Evolutionary conservation across 106 monocot species (phyloP).

Genomic region (Dioscorea alata): DNA sequence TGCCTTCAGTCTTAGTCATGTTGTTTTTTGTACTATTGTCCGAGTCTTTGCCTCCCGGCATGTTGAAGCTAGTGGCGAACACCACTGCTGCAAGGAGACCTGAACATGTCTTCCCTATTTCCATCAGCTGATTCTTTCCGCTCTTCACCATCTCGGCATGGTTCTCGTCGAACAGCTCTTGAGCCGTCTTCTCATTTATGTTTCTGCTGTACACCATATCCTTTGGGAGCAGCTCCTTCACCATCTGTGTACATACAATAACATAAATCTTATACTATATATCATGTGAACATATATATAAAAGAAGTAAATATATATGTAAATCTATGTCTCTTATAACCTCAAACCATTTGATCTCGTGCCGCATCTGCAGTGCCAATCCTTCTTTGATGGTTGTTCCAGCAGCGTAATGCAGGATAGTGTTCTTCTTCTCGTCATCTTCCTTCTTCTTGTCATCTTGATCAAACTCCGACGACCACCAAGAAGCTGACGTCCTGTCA

Average conservation of each 20-base stretch:
- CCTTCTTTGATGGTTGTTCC: neutral
- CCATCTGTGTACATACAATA: slow-evolving; percentile 4
- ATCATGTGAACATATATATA: no score
- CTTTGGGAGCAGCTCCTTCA: slow-evolving; percentile 22
- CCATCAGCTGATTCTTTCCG: slow-evolving; percentile 6
- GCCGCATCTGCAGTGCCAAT: neutral
- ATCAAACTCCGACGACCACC: no score
- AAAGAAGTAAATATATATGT: no score
- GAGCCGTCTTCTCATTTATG: slow-evolving; percentile 21
- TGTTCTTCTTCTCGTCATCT: neutral
- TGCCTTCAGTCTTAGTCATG: no score
- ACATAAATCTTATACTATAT: no score
- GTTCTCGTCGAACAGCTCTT: slow-evolving; percentile 24
- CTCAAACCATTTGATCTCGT: neutral
- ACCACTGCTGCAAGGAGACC: slow-evolving; percentile 37
- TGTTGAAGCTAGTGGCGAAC: slow-evolving; percentile 37
- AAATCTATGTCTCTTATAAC: no score
- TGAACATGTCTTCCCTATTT: slow-evolving; percentile 28
- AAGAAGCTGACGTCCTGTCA: no score
- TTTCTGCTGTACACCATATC: slow-evolving; percentile 27
- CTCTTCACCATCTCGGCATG: slow-evolving; percentile 22
- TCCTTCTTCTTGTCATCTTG: neutral
- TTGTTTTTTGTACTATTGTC: neutral
- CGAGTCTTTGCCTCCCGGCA: slow-evolving; percentile 20
- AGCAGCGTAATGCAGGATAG: slow-evolving; percentile 2